Percentiles rank a stretch among this genome's conserved stretches.
These are phyloP conservation scores for Fraxinus albicans DNA, from an alignment of 305 asterid genomes.

Conservation along the genomic window DNA sequence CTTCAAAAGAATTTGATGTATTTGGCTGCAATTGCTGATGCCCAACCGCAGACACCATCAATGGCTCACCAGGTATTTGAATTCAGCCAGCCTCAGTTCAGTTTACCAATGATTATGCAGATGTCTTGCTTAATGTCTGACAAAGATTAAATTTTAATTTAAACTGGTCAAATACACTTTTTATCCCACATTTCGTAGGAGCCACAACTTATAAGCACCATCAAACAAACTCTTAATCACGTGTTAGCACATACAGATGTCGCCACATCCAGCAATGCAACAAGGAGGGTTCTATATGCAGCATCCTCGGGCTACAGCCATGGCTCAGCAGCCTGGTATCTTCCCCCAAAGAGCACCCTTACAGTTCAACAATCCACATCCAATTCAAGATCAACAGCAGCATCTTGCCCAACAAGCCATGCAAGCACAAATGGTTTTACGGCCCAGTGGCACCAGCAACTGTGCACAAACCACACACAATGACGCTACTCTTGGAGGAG, in stretches of 20 bases:
- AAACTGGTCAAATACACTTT: neutral
- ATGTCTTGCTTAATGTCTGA: neutral
- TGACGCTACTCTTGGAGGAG: constrained; percentile 42
- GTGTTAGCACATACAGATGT: constrained; percentile 49
- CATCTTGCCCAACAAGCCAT: constrained; percentile 32
- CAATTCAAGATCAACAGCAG: constrained; percentile 55
- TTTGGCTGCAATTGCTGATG: constrained; percentile 96
- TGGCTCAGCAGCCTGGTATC: constrained; percentile 64
- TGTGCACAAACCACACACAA: constrained; percentile 35
- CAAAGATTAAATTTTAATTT: too few relatives aligned
- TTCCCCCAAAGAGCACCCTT: constrained; percentile 53
- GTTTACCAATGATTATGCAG: neutral
- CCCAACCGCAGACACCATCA: constrained; percentile 84
- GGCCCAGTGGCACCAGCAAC: constrained; percentile 49
- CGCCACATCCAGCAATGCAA: constrained; percentile 67
- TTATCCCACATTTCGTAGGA: neutral
- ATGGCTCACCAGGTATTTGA: constrained; percentile 62
- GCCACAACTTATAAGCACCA: neutral
- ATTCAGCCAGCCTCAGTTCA: neutral
- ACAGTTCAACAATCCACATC: constrained; percentile 38
- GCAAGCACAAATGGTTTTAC: constrained; percentile 46
- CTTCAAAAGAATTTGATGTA: constrained; percentile 95
- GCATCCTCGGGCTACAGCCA: constrained; percentile 66
- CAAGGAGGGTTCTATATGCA: constrained; percentile 82
- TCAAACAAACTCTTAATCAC: neutral